Base-by-base conservation (phyloP, 345 rosid species). In the Ricinus communis region DNA sequence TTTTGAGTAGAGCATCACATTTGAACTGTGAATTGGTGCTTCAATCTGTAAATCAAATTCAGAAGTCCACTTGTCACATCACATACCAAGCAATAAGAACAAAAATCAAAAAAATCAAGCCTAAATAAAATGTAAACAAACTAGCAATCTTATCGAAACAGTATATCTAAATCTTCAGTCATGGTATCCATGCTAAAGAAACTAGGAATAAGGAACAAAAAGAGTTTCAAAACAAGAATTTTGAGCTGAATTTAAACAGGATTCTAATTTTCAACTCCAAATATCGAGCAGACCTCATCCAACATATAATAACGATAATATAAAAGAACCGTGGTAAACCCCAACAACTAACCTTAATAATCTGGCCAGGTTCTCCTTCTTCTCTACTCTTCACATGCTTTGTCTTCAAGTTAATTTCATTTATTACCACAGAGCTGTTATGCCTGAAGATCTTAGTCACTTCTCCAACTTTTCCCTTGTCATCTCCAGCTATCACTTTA, bases 21-120 rank as follows among this genome's bases (percentile, higher is more conserved):
- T 91, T 16, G 98, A 94, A 83, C 97, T 94, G 81, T 94, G 98
- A 72, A 94, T 83, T 5, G 96, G 92, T 31, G 96, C 96, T 85
- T 91, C 98, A 9, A 91, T 86, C 98, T 94, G 91, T 33, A 87
- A 83, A 27, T 13, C 53, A 71, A 61, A 74, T 24, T 72, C 49
- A 66, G 63, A 65, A 62, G 52, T 55, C 41, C 18, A 7, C 38
- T 41, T 5, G 30, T 45, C 40, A 38, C 41, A 36, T 12, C 58
- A 46, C 27, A 9, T 13, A 46, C 28, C 18, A 59, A 21, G 43
- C 45, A 51, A 72, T 9, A 15, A 13, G 54, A 33, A 63, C n/a
- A 27, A 8, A 4, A 30, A 70, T 19, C 33, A 30, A 8, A 43
- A 47, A 12, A 5, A 31, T 2, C 21, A 7, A 70, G 51, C 46